A percentile compares a stretch with the other conserved stretches of the same genome.
phyloP scores from a whole-genome alignment of 352 stramenopile species.

The Globisporangium nunn region DNA sequence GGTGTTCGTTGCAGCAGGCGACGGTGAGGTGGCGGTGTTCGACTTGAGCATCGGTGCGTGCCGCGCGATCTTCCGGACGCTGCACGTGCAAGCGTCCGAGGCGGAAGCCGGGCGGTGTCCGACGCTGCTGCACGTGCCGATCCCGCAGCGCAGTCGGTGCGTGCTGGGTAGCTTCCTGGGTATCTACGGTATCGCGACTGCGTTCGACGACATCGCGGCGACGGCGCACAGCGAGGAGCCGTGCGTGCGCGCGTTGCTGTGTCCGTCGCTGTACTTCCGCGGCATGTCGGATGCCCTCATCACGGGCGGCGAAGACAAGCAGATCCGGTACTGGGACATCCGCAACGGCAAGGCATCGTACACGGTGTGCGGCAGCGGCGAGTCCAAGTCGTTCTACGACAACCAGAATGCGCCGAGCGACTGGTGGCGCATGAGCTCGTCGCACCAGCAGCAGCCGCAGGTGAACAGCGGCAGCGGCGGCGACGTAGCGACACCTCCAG shows the following conservation, averaged over 20 bases:
- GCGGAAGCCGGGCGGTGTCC: conserved; percentile 68
- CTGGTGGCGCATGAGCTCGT: conserved; percentile 81
- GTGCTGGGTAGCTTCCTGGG: conserved; percentile 69
- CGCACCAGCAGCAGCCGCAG: conserved; percentile 15
- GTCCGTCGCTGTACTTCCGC: conserved; percentile 82
- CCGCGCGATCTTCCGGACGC: conserved; percentile 88
- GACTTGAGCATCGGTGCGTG: conserved; percentile 87
- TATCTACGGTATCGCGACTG: conserved; percentile 73
- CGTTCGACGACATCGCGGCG: conserved; percentile 79
- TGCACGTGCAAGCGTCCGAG: conserved; percentile 72
- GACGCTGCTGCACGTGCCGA: conserved; percentile 65
- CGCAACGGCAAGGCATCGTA: conserved; percentile 90
- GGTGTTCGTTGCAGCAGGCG: conserved; percentile 91
- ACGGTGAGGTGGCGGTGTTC: conserved; percentile 89
- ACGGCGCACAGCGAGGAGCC: conserved; percentile 66
- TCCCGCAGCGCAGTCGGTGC: conserved; percentile 65
- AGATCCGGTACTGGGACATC: conserved; percentile 98
- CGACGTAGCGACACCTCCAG: conserved; percentile 15
- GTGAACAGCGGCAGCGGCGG: conserved; percentile 21
- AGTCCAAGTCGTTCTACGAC: conserved; percentile 85
- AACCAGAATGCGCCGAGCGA: conserved; percentile 67
- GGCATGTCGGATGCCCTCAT: conserved; percentile 85
- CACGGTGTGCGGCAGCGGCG: conserved; percentile 86
- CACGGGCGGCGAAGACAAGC: conserved; percentile 91
- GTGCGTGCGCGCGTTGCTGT: conserved; percentile 83